Base-by-base conservation (phyloP, 495 filamentous ascomycete genomes). In the Rhizodiscina lignyota region DNA sequence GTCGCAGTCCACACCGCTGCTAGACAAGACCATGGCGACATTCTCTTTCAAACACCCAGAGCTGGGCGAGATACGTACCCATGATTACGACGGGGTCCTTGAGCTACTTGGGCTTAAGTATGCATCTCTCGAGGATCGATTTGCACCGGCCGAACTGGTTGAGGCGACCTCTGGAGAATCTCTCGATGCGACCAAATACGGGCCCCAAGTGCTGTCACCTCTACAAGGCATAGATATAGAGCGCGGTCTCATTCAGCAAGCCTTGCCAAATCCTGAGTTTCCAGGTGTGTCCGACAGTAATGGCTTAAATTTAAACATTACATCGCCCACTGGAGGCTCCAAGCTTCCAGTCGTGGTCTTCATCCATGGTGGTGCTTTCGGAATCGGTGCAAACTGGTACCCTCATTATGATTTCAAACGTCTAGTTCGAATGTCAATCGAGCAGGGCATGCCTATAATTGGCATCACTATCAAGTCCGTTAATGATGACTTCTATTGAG, bases 401-500 rank as follows among this genome's bases (percentile, higher is more conserved):
- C 59, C 59, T 12, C 59, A 62, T 33, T 59, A 52, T 37, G 58
- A 63, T 29, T 45, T 48, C 5, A 23, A 45, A 2, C 47, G 53
- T 3, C 39, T 53, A 21, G 49, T 52, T 5, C 36, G 31, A 10
- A 30, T 48, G 18, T 39, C 41, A 4, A 17, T 10, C 2, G 32
- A 38, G 2, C 26, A 18, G 11, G 43, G 37, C 6, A 30, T n/a
- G 10, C 47, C 46, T 3, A 18, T 42, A 17, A 37, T 49, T 19
- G 42, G 13, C 1, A 34, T 49, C n/a, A 43, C 31, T 23, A 34
- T 49, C 39, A 49, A 49, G n/a, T n/a, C n/a, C n/a, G n/a, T n/a
- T n/a, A n/a, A n/a, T n/a, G n/a, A n/a, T n/a, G n/a, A n/a, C n/a
- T n/a, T n/a, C n/a, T n/a, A n/a, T n/a, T n/a, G n/a, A n/a, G n/a